Percentiles rank a stretch among this genome's conserved stretches.
phyloP scores from a whole-genome alignment of 2,329 filamentous ascomycete genomes.

The Fusarium udum region DNA sequence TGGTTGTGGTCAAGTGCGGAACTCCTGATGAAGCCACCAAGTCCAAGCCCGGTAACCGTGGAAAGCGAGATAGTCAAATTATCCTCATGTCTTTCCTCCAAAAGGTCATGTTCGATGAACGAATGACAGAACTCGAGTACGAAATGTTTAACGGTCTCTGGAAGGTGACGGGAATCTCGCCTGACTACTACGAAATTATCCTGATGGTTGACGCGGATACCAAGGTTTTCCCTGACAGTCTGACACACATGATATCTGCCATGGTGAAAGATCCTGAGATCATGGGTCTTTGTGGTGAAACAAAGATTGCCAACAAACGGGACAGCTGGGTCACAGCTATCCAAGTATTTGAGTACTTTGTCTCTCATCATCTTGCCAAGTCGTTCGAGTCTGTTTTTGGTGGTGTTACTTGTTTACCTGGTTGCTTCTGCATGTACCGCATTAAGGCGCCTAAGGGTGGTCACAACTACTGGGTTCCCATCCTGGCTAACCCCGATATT shows the following conservation, averaged over 20 bases:
- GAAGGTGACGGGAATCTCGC: conserved; percentile 98
- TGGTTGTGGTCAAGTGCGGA: conserved; percentile 94
- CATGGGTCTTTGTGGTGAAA: conserved; percentile 98
- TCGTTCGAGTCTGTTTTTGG: conserved; percentile 98
- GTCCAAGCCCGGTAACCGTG: conserved; percentile 93
- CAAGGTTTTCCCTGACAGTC: conserved; percentile 96
- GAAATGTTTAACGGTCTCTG: conserved; percentile 99
- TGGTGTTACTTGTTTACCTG: conserved; percentile 97
- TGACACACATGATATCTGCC: conserved; percentile 98
- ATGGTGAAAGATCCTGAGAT: conserved; percentile 99
- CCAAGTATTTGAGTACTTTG: conserved; percentile 99
- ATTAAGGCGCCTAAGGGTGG: conserved; percentile 99
- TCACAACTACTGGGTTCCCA: conserved; percentile 99
- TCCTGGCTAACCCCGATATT: conserved; percentile 96
- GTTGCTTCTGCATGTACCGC: conserved; percentile 99
- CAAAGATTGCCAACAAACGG: conserved; percentile 98
- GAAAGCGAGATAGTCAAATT: conserved; percentile 98
- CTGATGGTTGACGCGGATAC: conserved; percentile 99
- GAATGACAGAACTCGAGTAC: conserved; percentile 98
- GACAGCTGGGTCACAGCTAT: conserved; percentile 96
- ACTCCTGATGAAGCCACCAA: conserved; percentile 85
- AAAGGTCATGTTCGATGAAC: conserved; percentile 99
- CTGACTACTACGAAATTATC: conserved; percentile 96
- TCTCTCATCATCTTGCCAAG: conserved; percentile 96
- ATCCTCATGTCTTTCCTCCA: conserved; percentile 99